Evolutionary conservation across 2,329 filamentous ascomycete species (phyloP), one percentile per base, ranked within the genome.

Genomic region (Ceratocystis papillata): DNA sequence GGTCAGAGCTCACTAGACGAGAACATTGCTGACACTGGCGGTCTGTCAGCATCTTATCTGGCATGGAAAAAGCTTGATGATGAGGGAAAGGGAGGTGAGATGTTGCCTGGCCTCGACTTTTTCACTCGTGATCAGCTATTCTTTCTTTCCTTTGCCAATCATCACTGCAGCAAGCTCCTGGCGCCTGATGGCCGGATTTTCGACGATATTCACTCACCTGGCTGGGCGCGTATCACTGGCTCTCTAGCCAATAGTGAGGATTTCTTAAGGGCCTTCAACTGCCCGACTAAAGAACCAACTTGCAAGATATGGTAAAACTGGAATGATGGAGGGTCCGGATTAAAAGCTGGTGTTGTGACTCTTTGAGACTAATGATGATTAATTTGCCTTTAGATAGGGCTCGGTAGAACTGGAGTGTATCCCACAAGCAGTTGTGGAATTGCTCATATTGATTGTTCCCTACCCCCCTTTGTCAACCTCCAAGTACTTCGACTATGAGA

Each of bases 11-110:
- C 86, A 0, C 75, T 88, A 1, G 83, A 82, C 20, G 87, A 89
- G 75, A 89, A 89, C 71, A 86, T 89, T 71, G 86, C 86, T 1
- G 87, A 89, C 72, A 83, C 86, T 0, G 86, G 86, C 17, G 87
- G 87, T 12, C 72, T 89, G 0, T 78, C 80, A 7, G 82, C 85
- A 0, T 79, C 85, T 0, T 89, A 83, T 72, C 76, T 80, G 25
- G 85, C 86, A 0, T 90, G 87, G 86, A 81, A 84, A 72, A 81
- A 80, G 69, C 79, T 80, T 8, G 80, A 82, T 37, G 73, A 76
- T 79, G 46, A 48, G 33, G 22, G 57, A 37, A 78, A 77, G n/a
- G 77, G 81, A 0, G 80, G 81, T 67, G 71, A 78, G 71, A 72
- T 78, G 48, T 77, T 89, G 17, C 85, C 85, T 0, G 86, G 86